Evolutionary conservation across 148 eudicot species (phyloP).

Genomic region (Nepenthes gracilis): DNA sequence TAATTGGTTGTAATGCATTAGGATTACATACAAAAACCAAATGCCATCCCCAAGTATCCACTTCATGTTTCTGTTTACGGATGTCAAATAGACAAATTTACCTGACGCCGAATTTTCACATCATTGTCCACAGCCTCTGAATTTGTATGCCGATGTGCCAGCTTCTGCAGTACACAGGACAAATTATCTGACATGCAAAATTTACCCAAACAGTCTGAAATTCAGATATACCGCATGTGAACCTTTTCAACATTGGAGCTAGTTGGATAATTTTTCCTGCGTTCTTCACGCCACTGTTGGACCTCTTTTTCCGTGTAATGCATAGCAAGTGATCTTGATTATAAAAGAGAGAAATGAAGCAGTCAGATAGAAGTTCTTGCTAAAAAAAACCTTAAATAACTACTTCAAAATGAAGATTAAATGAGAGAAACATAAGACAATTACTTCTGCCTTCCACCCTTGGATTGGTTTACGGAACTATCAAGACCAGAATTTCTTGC

Average conservation of each 20-base stretch:
- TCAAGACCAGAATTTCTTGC: slow-evolving; percentile 12
- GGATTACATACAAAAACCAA: neutral
- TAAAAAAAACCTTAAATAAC: neutral
- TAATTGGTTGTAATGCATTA: too few species aligned
- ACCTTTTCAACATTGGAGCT: slow-evolving; percentile 55
- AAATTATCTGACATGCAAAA: neutral
- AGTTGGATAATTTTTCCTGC: slow-evolving; percentile 73
- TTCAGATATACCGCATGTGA: slow-evolving; percentile 2
- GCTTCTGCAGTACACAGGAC: slow-evolving; percentile 36
- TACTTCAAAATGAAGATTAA: neutral
- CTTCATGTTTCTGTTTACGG: neutral
- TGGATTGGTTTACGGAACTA: slow-evolving; percentile 25
- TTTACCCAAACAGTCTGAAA: neutral
- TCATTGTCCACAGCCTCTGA: slow-evolving; percentile 28
- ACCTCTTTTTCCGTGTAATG: slow-evolving; percentile 70
- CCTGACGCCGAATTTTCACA: slow-evolving; percentile 70
- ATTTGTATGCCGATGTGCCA: slow-evolving; percentile 23
- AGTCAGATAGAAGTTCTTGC: neutral
- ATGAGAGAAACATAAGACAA: neutral
- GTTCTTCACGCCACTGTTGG: slow-evolving; percentile 82
- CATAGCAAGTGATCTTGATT: slow-evolving; percentile 41
- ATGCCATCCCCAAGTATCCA: neutral
- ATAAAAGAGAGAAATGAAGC: neutral
- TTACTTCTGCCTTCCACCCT: slow-evolving; percentile 37
- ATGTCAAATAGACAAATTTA: slow-evolving; percentile 12